These are phyloP conservation scores for Tilletia indica DNA, from an alignment of 1,284 basidiomycete genomes.

Conservation along the genomic window DNA sequence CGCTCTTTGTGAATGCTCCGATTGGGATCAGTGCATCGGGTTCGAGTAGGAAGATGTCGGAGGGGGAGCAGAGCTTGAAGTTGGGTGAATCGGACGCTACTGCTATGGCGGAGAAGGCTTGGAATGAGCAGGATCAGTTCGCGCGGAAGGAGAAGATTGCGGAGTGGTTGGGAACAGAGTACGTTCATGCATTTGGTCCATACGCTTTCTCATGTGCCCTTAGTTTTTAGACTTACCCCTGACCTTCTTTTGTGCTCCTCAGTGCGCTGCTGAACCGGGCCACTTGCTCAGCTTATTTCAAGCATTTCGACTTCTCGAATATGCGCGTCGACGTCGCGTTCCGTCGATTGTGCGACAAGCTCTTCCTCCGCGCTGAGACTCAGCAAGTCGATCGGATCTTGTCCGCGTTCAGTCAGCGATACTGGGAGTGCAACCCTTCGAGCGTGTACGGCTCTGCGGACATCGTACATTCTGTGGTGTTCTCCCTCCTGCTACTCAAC, in stretches of 20 bases:
- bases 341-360: conserved; percentile 80
- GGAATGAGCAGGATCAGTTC: conserved; percentile 82
- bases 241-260: not conserved
- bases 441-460: conserved; percentile 76
- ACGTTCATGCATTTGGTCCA: conserved; percentile 52
- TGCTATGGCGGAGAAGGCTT: conserved; percentile 74
- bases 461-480: conserved; percentile 86
- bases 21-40: not conserved
- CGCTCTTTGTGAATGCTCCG: too few species aligned
- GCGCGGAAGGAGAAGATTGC: conserved; percentile 86
- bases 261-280: conserved; percentile 74
- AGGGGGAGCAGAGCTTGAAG: not conserved
- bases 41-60: not conserved
- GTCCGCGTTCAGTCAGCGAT: conserved; percentile 81
- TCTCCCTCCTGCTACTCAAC: conserved; percentile 89
- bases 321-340: conserved; percentile 85
- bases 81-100: conserved; percentile 9
- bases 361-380: conserved; percentile 91
- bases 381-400: conserved; percentile 97
- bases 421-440: conserved; percentile 83
- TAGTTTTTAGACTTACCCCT: not conserved
- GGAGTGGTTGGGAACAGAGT: conserved; percentile 89
- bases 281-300: conserved; percentile 76
- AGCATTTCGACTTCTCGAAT: conserved; percentile 80
- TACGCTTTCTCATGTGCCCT: not conserved